Percentiles rank a stretch among this genome's conserved stretches.
These are phyloP conservation scores for Clitoria ternatea DNA, from an alignment of 306 rosid species.

Conservation along the genomic window DNA sequence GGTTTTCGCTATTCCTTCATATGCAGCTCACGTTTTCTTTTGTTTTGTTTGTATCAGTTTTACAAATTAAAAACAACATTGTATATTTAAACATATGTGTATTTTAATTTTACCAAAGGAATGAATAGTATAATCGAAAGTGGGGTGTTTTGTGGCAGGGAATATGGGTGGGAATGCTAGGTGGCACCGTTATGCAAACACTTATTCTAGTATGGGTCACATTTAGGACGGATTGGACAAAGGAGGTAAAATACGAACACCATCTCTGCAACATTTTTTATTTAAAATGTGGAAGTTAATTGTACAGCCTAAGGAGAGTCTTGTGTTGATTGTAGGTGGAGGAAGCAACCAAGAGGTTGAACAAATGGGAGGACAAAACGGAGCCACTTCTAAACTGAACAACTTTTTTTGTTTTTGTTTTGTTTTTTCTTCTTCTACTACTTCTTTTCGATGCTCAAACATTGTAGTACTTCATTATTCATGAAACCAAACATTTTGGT, in stretches of 20 bases:
- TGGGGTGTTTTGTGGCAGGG: conserved; percentile 40
- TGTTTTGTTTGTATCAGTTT: not conserved
- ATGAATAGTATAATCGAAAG: too few species aligned
- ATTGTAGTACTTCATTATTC: too few species aligned
- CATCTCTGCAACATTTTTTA: not conserved
- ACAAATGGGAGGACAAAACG: conserved; percentile 41
- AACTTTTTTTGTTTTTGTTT: too few species aligned
- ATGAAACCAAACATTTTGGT: too few species aligned
- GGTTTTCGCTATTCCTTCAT: not conserved
- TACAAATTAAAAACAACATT: not conserved
- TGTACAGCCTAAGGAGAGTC: not conserved
- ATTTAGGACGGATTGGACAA: conserved; percentile 59
- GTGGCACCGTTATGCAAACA: conserved; percentile 67
- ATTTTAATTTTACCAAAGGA: too few species aligned
- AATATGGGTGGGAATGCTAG: conserved; percentile 71
- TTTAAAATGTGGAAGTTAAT: not conserved
- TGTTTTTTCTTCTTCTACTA: too few species aligned
- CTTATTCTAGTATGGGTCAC: conserved; percentile 56
- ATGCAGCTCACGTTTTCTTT: not conserved
- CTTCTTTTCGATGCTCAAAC: too few species aligned
- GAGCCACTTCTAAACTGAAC: conserved; percentile 13
- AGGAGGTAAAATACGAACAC: conserved; percentile 48
- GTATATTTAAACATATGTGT: not conserved
- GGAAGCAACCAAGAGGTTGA: conserved; percentile 54
- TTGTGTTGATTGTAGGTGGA: conserved; percentile 37